Evolutionary conservation across 306 rosid species (phyloP).

Genomic region (Cucumis hystrix): DNA sequence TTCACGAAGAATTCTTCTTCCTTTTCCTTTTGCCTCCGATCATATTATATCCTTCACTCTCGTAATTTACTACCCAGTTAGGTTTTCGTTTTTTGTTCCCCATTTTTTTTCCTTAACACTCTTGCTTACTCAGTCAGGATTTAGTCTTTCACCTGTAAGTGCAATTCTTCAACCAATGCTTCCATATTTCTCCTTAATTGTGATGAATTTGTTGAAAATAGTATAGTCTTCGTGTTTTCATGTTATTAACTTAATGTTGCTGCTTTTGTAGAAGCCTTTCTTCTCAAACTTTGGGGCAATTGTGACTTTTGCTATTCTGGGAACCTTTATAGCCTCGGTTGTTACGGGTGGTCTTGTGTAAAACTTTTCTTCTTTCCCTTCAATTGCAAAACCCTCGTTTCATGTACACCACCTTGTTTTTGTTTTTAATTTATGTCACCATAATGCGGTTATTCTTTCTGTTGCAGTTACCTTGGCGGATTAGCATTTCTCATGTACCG

Average conservation of each 20-base stretch:
- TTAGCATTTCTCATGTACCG: slow-evolving; percentile 68
- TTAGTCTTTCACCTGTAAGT: slow-evolving; percentile 96
- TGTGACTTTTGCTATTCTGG: slow-evolving; percentile 83
- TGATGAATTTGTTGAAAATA: neutral
- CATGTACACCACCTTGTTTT: neutral
- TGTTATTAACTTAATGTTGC: slow-evolving; percentile 6
- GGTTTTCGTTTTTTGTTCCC: neutral
- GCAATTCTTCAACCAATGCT: slow-evolving; percentile 3
- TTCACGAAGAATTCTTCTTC: slow-evolving; percentile 97
- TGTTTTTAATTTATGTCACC: slow-evolving; percentile 5
- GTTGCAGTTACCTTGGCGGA: slow-evolving; percentile 92
- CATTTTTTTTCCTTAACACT: slow-evolving; percentile 45
- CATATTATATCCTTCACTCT: slow-evolving; percentile 76
- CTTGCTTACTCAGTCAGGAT: slow-evolving; percentile 85
- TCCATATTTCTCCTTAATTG: neutral
- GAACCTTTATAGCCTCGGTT: slow-evolving; percentile 77
- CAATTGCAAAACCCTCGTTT: neutral
- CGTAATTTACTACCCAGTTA: neutral
- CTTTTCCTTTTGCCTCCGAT: slow-evolving; percentile 90
- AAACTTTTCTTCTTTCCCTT: slow-evolving; percentile 16
- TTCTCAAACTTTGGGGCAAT: slow-evolving; percentile 98
- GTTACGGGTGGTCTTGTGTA: slow-evolving; percentile 91
- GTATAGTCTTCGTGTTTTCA: neutral
- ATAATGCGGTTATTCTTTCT: slow-evolving; percentile 10
- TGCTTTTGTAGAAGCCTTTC: slow-evolving; percentile 66